Conservation (phyloP, 2,329 filamentous ascomycete species). For the Aspergillus novofumigatus region DNA sequence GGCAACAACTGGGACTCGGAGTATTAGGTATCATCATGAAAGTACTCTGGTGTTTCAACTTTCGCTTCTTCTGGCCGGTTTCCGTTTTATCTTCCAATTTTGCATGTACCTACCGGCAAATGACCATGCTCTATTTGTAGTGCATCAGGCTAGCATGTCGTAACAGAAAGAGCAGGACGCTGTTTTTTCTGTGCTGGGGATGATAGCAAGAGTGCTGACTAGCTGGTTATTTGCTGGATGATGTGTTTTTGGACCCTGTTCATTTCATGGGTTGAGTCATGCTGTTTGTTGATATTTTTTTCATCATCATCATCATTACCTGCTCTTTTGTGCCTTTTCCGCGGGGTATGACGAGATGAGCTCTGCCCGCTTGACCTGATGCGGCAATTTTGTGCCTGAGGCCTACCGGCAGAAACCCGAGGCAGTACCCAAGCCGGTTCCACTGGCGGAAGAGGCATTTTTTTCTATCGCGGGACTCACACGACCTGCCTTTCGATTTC, state of each 20-base stretch:
- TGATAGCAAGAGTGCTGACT: slow-evolving; percentile 12
- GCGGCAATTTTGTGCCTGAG: slow-evolving; percentile 24
- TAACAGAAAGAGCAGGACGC: slow-evolving; percentile 11
- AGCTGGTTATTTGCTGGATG: neutral
- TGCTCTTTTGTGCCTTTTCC: slow-evolving; percentile 10
- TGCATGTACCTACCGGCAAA: slow-evolving; percentile 30
- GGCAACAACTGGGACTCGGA: slow-evolving; percentile 4
- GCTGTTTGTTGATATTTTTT: slow-evolving; percentile 2
- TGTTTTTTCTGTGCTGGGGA: slow-evolving; percentile 11
- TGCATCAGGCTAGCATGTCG: slow-evolving; percentile 18
- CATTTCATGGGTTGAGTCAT: neutral
- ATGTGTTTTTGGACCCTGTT: slow-evolving; percentile 8
- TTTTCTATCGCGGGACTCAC: slow-evolving; percentile 35
- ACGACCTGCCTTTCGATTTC: slow-evolving; percentile 22
- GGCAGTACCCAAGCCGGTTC: slow-evolving; percentile 24
- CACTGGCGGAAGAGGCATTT: slow-evolving; percentile 31
- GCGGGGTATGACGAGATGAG: slow-evolving; percentile 18
- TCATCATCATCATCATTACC: neutral
- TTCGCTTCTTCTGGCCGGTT: slow-evolving; percentile 5
- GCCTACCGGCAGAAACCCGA: slow-evolving; percentile 22
- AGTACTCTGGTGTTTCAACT: slow-evolving; percentile 1
- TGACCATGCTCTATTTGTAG: slow-evolving; percentile 22
- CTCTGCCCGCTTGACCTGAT: slow-evolving; percentile 21
- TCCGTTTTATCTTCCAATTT: slow-evolving; percentile 3
- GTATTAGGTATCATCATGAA: slow-evolving; percentile 4